These are phyloP conservation scores for Citrus hindsii DNA, from an alignment of 345 rosid species.

Conservation along the genomic window DNA sequence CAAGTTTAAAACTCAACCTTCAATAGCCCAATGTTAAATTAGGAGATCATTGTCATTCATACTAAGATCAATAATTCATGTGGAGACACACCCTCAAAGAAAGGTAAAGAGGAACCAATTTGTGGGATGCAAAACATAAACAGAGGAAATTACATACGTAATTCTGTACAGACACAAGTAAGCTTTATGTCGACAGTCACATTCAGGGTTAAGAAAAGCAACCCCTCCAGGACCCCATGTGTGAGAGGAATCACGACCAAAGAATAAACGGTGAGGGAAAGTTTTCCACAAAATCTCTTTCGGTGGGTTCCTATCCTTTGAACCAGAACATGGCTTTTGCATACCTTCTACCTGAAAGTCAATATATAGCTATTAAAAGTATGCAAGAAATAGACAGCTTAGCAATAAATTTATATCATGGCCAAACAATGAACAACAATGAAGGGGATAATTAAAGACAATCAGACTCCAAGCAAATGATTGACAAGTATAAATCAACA, in stretches of 20 bases:
- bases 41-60: not conserved
- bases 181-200: conserved; percentile 38
- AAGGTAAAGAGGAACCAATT: not conserved
- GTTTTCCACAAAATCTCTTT: conserved; percentile 71
- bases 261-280: conserved; percentile 72
- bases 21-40: not conserved
- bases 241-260: conserved; percentile 58
- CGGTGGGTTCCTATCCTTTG: conserved; percentile 67
- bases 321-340: conserved; percentile 64
- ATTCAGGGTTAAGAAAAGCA: conserved; percentile 73
- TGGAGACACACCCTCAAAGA: not conserved
- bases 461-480: not conserved
- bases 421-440: not conserved
- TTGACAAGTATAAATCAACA: not conserved
- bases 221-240: conserved; percentile 88
- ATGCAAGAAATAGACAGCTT: not conserved
- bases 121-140: not conserved
- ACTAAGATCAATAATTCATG: not conserved
- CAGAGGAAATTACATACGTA: conserved; percentile 49
- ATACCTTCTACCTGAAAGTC: conserved; percentile 62
- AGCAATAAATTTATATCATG: not conserved
- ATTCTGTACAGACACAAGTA: conserved; percentile 70
- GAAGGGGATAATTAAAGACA: not conserved
- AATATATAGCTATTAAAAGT: not conserved
- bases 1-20: not conserved